A percentile compares a stretch with the other conserved stretches of the same genome.
These are phyloP conservation scores for Tulasnella sp. DNA, from an alignment of 768 basidiomycete species.

Conservation along the genomic window DNA sequence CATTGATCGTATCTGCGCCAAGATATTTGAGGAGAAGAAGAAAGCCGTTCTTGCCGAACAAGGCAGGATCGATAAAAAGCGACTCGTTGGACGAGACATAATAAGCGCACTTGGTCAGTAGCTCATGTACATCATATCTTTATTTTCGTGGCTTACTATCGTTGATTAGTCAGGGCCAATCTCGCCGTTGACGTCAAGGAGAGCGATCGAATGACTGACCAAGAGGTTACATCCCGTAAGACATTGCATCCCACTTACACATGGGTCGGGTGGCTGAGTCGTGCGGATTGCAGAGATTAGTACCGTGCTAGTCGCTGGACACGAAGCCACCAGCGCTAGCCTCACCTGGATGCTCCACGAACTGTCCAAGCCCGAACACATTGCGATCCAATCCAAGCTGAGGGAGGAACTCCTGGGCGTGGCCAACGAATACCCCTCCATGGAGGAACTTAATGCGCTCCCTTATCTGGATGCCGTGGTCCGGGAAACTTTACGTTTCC, in stretches of 20 bases:
- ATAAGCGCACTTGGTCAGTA: constrained; percentile 37
- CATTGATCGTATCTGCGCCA: constrained; percentile 1
- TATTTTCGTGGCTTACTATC: background rate
- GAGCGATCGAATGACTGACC: constrained; percentile 43
- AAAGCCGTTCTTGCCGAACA: constrained; percentile 17
- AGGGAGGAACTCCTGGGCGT: constrained; percentile 28
- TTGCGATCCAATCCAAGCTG: constrained; percentile 44
- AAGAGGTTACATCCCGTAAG: constrained; percentile 47
- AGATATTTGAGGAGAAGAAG: constrained; percentile 26
- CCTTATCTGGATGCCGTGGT: constrained; percentile 30
- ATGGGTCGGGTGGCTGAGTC: background rate
- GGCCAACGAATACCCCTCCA: background rate
- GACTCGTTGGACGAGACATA: constrained; percentile 36
- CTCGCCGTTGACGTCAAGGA: constrained; percentile 46
- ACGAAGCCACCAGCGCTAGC: constrained; percentile 35
- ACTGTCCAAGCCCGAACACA: constrained; percentile 23
- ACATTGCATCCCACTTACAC: background rate
- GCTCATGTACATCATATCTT: constrained; percentile 27
- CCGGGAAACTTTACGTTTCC: constrained; percentile 46
- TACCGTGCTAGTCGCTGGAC: constrained; percentile 48
- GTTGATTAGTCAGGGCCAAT: constrained; percentile 39
- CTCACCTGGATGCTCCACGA: constrained; percentile 7
- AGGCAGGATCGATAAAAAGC: background rate
- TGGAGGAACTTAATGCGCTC: constrained; percentile 24
- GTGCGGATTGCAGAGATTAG: constrained; percentile 37